Base-by-base conservation (phyloP, 371 early-diverging fungal genomes). In the Rhizomucor miehei region DNA sequence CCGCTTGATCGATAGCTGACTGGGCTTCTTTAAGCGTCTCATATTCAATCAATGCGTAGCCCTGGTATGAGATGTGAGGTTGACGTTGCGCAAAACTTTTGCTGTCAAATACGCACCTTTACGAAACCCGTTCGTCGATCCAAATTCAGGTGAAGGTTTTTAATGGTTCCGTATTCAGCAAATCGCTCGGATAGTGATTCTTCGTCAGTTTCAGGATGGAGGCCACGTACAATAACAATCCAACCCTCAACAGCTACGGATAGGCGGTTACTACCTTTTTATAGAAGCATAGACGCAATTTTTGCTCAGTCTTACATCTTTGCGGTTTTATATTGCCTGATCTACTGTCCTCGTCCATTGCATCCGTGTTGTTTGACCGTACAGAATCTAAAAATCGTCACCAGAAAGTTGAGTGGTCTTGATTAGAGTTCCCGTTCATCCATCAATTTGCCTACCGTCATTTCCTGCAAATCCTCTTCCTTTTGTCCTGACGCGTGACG, bases 91-190 rank as follows among this genome's bases (percentile, higher is more conserved):
- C 3, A 21, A 14, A 19, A 51, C 2, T 2, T 23, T 6, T 36
- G 6, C 23, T 13, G 16, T 10, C 12, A 13, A 41, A 13, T 14
- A 16, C 57, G 53, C 74, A 90, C 95, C 85, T 98, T 98, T 66
- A 94, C 94, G 64, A 83, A 95, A 69, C 98, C 97, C 19, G 95
- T 92, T 52, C 92, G 85, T 54, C 96, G 84, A 70, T 98, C 96
- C 54, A 95, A 69, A 63, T 95, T 95, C 57, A 98, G 67, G 56
- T 96, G 95, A 43, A 98, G 52, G 66, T 89, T 89, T 67, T 91
- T 89, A 54, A 95, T 82, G 14, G 80, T 82, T 20, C 98, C 98
- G 68, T 74, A 96, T 54, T 96, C 97, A 44, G 87, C 81, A 65
- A 95, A 95, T 56, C 79, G 75, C 63, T 98, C 98, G 21, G 69